A percentile compares a stretch with the other conserved stretches of the same genome.
These are phyloP conservation scores for Exophiala sideris DNA, from an alignment of 2,329 filamentous ascomycete genomes.

Conservation along the genomic window DNA sequence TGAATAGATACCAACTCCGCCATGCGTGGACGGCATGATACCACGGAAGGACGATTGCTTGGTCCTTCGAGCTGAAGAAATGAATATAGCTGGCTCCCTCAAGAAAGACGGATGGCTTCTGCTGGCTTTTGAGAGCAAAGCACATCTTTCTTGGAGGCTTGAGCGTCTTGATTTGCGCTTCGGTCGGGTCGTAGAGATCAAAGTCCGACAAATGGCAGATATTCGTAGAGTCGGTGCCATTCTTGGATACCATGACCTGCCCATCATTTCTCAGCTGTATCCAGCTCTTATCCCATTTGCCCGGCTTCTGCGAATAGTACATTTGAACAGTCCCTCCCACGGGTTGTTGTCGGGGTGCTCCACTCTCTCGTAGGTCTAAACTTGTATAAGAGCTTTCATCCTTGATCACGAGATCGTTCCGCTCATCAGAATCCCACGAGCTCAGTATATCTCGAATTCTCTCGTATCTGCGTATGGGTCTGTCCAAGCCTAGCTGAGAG, in stretches of 20 bases:
- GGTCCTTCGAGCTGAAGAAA: slow-evolving; percentile 81
- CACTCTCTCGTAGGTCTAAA: slow-evolving; percentile 56
- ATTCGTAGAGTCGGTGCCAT: slow-evolving; percentile 50
- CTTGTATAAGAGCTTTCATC: slow-evolving; percentile 44
- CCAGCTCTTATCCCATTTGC: slow-evolving; percentile 85
- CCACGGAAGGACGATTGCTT: slow-evolving; percentile 63
- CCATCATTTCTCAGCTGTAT: slow-evolving; percentile 71
- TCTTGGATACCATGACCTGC: slow-evolving; percentile 69
- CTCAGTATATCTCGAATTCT: slow-evolving; percentile 83
- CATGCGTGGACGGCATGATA: slow-evolving; percentile 70
- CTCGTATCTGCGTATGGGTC: slow-evolving; percentile 81
- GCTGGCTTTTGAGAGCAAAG: slow-evolving; percentile 87
- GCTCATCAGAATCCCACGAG: slow-evolving; percentile 80
- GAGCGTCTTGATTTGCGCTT: slow-evolving; percentile 66
- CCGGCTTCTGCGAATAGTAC: slow-evolving; percentile 74
- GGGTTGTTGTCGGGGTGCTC: slow-evolving; percentile 63
- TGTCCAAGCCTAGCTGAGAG: slow-evolving; percentile 70
- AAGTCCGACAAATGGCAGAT: slow-evolving; percentile 88
- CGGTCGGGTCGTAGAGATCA: slow-evolving; percentile 79
- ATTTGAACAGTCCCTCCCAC: slow-evolving; percentile 66
- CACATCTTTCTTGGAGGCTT: slow-evolving; percentile 82
- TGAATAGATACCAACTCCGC: slow-evolving; percentile 88
- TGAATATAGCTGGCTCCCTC: slow-evolving; percentile 84
- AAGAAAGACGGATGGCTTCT: slow-evolving; percentile 79
- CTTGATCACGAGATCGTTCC: slow-evolving; percentile 70